These are phyloP conservation scores for Phytophthora sp. DNA, from an alignment of 352 stramenopile genomes.

Conservation along the genomic window DNA sequence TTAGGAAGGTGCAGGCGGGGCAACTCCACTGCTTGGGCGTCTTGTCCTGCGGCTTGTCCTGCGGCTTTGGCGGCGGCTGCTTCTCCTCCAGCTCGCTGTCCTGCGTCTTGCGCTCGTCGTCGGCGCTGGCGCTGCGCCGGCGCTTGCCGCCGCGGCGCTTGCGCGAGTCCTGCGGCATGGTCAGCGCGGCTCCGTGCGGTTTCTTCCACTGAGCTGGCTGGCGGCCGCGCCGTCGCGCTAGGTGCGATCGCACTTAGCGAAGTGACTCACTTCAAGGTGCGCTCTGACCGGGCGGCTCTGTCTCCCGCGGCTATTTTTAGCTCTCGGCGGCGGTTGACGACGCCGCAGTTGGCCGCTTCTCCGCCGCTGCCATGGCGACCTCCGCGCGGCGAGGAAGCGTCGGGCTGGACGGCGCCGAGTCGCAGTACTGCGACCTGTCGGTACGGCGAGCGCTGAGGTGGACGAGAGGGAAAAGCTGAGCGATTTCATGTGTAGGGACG, in stretches of 20 bases:
- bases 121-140: constrained; percentile 34
- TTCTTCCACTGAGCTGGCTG: constrained; percentile 29
- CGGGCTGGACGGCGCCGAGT: constrained; percentile 62
- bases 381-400: constrained; percentile 43
- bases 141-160: constrained; percentile 41
- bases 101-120: constrained; percentile 23
- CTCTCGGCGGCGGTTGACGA: no score
- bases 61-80: neutral
- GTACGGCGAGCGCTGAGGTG: constrained; percentile 23
- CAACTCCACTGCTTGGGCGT: constrained; percentile 58
- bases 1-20: constrained; percentile 73
- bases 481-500: constrained; percentile 40
- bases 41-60: constrained; percentile 1
- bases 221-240: constrained; percentile 5
- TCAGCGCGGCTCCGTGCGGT: constrained; percentile 21
- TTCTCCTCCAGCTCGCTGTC: neutral
- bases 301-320: no score
- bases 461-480: constrained; percentile 7
- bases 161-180: constrained; percentile 24
- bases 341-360: neutral
- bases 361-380: constrained; percentile 23
- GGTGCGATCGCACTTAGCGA: constrained; percentile 16
- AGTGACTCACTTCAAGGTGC: constrained; percentile 18
- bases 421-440: constrained; percentile 70
- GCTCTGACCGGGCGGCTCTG: no score